Evolutionary conservation across 2,329 filamentous ascomycete genomes (phyloP).

Genomic region (Zopfia rhizophila): DNA sequence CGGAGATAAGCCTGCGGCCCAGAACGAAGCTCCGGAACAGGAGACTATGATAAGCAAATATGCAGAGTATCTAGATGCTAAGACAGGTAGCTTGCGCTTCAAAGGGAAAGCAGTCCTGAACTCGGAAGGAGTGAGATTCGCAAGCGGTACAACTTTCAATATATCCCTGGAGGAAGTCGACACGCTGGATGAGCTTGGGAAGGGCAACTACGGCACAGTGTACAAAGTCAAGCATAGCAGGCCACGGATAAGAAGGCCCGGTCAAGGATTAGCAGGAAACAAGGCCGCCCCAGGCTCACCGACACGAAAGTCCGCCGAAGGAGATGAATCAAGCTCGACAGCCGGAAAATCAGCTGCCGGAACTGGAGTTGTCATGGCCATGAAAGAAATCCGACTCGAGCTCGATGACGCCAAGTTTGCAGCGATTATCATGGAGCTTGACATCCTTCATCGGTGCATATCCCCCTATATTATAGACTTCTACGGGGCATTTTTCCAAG

Average conservation of each 20-base stretch:
- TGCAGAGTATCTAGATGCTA: constrained; percentile 86
- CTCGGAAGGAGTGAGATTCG: constrained; percentile 89
- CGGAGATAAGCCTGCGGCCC: constrained; percentile 36
- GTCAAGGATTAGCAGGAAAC: constrained; percentile 69
- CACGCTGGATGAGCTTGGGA: constrained; percentile 90
- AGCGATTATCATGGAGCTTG: constrained; percentile 96
- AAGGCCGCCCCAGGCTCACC: constrained; percentile 55
- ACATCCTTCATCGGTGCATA: constrained; percentile 93
- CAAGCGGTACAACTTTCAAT: constrained; percentile 86
- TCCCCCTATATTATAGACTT: constrained; percentile 99
- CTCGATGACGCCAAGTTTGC: constrained; percentile 96
- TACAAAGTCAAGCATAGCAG: constrained; percentile 94
- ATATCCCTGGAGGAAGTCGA: constrained; percentile 98
- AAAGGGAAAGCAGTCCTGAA: constrained; percentile 92
- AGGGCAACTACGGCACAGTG: constrained; percentile 98
- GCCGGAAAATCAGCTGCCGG: constrained; percentile 56
- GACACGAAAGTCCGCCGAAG: constrained; percentile 39
- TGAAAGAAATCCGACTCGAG: constrained; percentile 98
- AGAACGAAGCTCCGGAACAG: constrained; percentile 41
- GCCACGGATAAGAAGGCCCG: constrained; percentile 69
- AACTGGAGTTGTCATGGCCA: constrained; percentile 90
- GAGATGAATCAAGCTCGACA: constrained; percentile 50
- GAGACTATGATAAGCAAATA: constrained; percentile 71
- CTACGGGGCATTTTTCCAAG: constrained; percentile 98
- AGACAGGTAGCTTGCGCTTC: constrained; percentile 91